Conservation (phyloP, 805 yeast species). For the Hanseniaspora taiwanica region DNA sequence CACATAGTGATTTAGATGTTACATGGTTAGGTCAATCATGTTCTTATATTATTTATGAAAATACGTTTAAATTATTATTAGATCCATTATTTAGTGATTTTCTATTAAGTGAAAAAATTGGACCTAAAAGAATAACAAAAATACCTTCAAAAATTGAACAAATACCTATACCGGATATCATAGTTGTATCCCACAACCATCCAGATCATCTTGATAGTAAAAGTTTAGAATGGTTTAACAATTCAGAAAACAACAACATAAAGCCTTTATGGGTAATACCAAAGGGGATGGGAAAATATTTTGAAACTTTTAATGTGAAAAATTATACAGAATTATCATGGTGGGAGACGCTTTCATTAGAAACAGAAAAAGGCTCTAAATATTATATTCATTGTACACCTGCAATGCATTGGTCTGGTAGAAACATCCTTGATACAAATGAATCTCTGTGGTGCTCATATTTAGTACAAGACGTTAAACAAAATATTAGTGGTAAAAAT, state of each 20-base stretch:
- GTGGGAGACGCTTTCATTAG: slow-evolving; percentile 57
- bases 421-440: slow-evolving; percentile 70
- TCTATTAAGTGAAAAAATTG: slow-evolving; percentile 47
- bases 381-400: slow-evolving; percentile 84
- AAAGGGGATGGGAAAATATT: slow-evolving; percentile 49
- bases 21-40: slow-evolving; percentile 96
- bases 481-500: slow-evolving; percentile 44
- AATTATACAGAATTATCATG: slow-evolving; percentile 72
- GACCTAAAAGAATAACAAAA: slow-evolving; percentile 78
- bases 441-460: slow-evolving; percentile 83
- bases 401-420: slow-evolving; percentile 95
- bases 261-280: slow-evolving; percentile 77
- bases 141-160: slow-evolving; percentile 55
- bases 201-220: slow-evolving; percentile 83
- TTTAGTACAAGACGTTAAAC: slow-evolving; percentile 31
- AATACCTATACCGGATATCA: slow-evolving; percentile 55
- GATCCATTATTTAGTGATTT: slow-evolving; percentile 72
- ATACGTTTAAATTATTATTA: slow-evolving; percentile 54
- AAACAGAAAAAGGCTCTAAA: slow-evolving; percentile 24
- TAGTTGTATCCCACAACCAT: slow-evolving; percentile 83
- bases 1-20: slow-evolving; percentile 17
- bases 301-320: slow-evolving; percentile 45
- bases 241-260: slow-evolving; percentile 10
- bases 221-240: slow-evolving; percentile 29
- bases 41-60: slow-evolving; percentile 55